Conservation (phyloP, 2,329 filamentous ascomycete genomes). For the Pyricularia pennisetigena region DNA sequence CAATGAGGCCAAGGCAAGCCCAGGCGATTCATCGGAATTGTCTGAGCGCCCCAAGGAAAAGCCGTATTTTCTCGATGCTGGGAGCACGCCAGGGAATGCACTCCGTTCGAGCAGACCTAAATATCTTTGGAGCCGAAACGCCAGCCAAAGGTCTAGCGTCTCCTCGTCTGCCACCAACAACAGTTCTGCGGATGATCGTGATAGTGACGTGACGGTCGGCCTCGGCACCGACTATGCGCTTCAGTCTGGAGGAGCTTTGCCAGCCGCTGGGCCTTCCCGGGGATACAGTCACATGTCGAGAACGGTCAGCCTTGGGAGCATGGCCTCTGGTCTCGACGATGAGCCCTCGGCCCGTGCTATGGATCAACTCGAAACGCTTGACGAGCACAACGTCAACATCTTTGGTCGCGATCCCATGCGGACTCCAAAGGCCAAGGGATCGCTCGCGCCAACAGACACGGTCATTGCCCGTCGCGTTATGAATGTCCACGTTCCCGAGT, state of each 20-base stretch:
- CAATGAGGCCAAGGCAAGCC: not conserved
- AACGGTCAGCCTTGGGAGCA: constrained; percentile 80
- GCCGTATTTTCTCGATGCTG: constrained; percentile 14
- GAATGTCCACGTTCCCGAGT: constrained; percentile 85
- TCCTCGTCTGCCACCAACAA: constrained; percentile 48
- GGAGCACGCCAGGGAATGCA: constrained; percentile 34
- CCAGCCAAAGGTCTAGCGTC: constrained; percentile 49
- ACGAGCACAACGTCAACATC: constrained; percentile 27
- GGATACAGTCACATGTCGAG: constrained; percentile 54
- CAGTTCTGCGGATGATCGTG: constrained; percentile 47
- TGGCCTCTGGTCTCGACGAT: constrained; percentile 67
- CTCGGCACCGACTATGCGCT: constrained; percentile 66
- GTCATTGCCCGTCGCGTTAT: constrained; percentile 80
- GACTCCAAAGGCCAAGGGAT: constrained; percentile 59
- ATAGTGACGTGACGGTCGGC: constrained; percentile 65
- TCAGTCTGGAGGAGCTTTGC: constrained; percentile 68
- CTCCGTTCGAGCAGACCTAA: constrained; percentile 41
- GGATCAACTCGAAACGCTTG: constrained; percentile 31
- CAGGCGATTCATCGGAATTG: constrained; percentile 9
- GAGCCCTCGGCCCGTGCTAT: constrained; percentile 30
- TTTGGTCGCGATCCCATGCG: constrained; percentile 13
- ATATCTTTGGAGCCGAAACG: constrained; percentile 46
- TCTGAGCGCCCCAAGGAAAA: constrained; percentile 10
- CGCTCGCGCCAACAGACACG: constrained; percentile 63
- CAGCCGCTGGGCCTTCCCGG: constrained; percentile 40